Evolutionary conservation across 2,329 filamentous ascomycete species (phyloP).

Genomic region (Fusarium drepaniforme): DNA sequence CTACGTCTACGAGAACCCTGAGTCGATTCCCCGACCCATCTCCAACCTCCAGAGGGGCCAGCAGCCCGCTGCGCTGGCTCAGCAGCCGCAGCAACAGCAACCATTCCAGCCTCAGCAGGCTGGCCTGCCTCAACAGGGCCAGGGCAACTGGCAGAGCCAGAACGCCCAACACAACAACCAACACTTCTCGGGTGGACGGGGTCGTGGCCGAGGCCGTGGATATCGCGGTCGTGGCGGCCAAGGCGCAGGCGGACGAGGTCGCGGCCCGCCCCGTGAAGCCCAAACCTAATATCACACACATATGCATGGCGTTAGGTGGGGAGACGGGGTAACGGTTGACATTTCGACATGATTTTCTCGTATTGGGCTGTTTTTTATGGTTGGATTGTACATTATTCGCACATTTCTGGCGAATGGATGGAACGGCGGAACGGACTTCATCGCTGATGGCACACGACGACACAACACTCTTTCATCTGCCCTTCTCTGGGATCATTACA

Average conservation of each 20-base stretch:
- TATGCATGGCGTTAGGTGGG: conserved; percentile 45
- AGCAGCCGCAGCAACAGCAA: conserved; percentile 42
- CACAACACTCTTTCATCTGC: conserved; percentile 35
- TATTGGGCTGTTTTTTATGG: conserved; percentile 47
- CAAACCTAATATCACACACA: conserved; percentile 49
- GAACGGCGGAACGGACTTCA: conserved; percentile 50
- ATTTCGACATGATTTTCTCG: conserved; percentile 49
- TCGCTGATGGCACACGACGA: conserved; percentile 47
- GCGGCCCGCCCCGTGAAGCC: conserved; percentile 51
- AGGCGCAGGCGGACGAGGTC: conserved; percentile 50
- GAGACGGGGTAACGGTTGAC: conserved; percentile 35
- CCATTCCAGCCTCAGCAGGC: conserved; percentile 47
- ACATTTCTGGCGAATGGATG: conserved; percentile 52
- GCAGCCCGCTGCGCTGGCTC: conserved; percentile 45
- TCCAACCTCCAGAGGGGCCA: conserved; percentile 59
- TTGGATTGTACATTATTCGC: conserved; percentile 60
- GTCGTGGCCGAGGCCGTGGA: conserved; percentile 53
- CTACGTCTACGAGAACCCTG: conserved; percentile 97
- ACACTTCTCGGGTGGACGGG: conserved; percentile 51
- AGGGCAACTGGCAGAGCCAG: conserved; percentile 57
- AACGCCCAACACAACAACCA: conserved; percentile 53
- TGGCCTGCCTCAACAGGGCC: conserved; percentile 48
- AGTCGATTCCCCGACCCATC: conserved; percentile 89
- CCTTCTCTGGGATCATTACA: conserved; percentile 27
- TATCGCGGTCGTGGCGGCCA: conserved; percentile 55